Conservation (phyloP, 768 basidiomycete genomes). For the Panus rudis region DNA sequence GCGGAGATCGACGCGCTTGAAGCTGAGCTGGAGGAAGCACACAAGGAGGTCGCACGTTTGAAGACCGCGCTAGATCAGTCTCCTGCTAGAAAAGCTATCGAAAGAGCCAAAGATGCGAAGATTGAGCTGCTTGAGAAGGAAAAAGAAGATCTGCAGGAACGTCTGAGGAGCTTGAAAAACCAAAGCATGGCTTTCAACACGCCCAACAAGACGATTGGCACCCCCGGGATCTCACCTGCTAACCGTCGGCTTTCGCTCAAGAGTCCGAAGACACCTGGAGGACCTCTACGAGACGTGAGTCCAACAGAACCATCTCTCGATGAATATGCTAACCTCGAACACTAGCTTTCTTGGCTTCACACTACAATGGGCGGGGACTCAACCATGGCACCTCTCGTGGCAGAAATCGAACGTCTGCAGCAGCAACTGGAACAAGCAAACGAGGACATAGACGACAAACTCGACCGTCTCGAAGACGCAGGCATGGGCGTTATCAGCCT, state of each 20-base stretch:
- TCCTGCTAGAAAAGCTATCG: constrained; percentile 70
- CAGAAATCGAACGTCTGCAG: constrained; percentile 68
- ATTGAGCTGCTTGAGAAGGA: constrained; percentile 73
- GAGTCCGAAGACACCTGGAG: constrained; percentile 73
- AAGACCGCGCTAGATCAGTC: constrained; percentile 63
- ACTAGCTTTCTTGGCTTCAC: constrained; percentile 72
- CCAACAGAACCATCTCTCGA: not conserved
- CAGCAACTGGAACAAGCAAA: constrained; percentile 73
- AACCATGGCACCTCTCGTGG: constrained; percentile 53
- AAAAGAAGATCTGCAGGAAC: constrained; percentile 68
- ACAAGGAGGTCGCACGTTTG: constrained; percentile 68
- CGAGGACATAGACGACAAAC: constrained; percentile 80
- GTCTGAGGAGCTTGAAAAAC: constrained; percentile 52
- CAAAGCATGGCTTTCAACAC: constrained; percentile 44
- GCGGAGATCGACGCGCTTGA: constrained; percentile 61
- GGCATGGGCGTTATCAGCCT: constrained; percentile 69
- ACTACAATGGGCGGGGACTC: constrained; percentile 50
- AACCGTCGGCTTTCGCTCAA: constrained; percentile 68
- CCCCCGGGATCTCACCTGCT: constrained; percentile 66
- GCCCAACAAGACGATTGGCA: constrained; percentile 47
- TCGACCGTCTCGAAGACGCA: constrained; percentile 78
- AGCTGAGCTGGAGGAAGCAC: constrained; percentile 67
- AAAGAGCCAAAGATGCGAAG: constrained; percentile 66
- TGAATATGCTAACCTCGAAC: constrained; percentile 7
- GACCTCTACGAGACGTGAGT: constrained; percentile 68